Evolutionary conservation across 306 rosid species (phyloP), one percentile per base, ranked within the genome.

Genomic region (Elaeagnus macrophylla): DNA sequence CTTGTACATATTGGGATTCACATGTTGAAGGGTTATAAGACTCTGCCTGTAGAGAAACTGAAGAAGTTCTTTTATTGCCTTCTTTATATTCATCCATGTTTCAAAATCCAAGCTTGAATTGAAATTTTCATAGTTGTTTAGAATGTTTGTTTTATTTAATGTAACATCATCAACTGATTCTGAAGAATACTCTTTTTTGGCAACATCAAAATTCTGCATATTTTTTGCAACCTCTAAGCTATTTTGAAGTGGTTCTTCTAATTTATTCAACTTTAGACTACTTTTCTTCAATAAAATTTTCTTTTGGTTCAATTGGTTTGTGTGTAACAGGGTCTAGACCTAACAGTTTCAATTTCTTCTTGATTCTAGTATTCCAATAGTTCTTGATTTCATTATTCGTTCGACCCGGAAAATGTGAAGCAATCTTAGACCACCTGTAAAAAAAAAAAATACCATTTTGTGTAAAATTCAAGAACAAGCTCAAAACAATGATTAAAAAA

Each of bases 321-420:
- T 75, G 79, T 9, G 76, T 77, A 65, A 65, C 15, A 39, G 83
- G 80, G 70, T 84, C 83, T 44, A 80, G 10, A 39, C 86, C 93
- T 44, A 69, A 70, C 7, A 68, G 68, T 82, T 77, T 82, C 38
- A 84, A 47, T 65, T 61, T 85, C 77, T 85, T 89, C 79, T 89
- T 89, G 70, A 89, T 89, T 70, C 75, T 67, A 38, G 95, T 76
- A 54, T 89, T 83, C 95, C 97, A 85, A 48, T 89, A 86, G 73
- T 85, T 89, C 72, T 89, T 89, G 63, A 89, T 89, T 60, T 83
- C 95, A 15, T 89, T 89, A 69, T 89, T 95, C 0, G 97, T 85
- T 40, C 97, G 79, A 13, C 97, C 94, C 1, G 97, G 89, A 65
- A 89, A 83, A 52, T 89, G 82, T 18, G 94, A 69, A 53, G 97